Evolutionary conservation across 129 eudicot species (phyloP).

Genomic region (Centella asiatica): DNA sequence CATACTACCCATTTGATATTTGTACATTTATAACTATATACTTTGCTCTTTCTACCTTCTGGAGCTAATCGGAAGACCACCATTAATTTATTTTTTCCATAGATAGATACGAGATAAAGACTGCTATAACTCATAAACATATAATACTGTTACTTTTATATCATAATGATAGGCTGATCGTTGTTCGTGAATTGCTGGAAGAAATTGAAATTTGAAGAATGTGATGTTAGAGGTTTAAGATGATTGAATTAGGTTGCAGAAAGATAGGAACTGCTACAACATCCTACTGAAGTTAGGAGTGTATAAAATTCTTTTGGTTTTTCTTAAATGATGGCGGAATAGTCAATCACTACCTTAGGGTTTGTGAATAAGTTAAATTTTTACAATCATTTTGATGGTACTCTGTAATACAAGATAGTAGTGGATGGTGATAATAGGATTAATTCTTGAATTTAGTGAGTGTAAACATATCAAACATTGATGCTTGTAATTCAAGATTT

Average conservation of each 20-base stretch:
- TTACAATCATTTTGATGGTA: neutral
- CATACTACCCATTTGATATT: no score
- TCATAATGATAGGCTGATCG: neutral
- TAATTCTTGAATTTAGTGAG: neutral
- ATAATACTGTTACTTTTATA: neutral
- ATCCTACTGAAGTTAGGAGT: neutral
- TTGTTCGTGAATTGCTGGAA: neutral
- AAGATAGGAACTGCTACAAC: neutral
- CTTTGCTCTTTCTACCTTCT: no score
- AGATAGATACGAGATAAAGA: no score
- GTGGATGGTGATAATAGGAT: constrained; percentile 1
- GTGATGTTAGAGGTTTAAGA: neutral
- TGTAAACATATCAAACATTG: neutral
- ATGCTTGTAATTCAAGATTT: neutral
- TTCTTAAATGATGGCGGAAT: neutral
- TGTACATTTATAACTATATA: no score
- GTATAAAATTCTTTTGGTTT: neutral
- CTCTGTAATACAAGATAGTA: neutral
- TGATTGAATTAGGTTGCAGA: neutral
- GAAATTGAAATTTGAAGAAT: neutral
- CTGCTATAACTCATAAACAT: neutral
- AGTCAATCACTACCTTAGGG: neutral
- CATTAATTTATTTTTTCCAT: neutral
- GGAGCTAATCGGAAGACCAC: no score
- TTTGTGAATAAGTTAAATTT: neutral